Evolutionary conservation across 176 grass and related monocot species (phyloP), one percentile per base, ranked within the genome.

Genomic region (Pontederia paniculata): DNA sequence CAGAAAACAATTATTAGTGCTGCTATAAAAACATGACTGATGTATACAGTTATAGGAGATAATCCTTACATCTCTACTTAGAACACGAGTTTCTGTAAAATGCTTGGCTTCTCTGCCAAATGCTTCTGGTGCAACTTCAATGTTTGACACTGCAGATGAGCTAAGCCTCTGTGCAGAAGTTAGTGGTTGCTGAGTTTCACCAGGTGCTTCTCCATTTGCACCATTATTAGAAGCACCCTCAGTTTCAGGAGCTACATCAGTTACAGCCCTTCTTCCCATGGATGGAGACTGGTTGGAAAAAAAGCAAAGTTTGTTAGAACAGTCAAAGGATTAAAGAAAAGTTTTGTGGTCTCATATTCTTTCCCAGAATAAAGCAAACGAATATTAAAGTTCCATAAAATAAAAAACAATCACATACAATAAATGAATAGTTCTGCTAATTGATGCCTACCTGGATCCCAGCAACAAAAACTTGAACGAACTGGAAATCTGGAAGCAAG

Each of bases 51-150:
- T 22, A 69, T 62, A 70, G 10, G 11, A 64, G 43, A 64, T 11
- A 50, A 60, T 65, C 17, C 73, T 76, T 91, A 98, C 93, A 54
- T 98, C 93, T 88, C 87, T 84, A 57, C 84, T 88, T 42, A 98
- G 80, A 72, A 98, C 78, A 9, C 87, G 83, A 56, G 63, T 77
- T 70, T 98, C 93, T 63, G 93, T 88, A 59, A 88, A 91, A 58
- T 98, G 93, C 50, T 91, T 98, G 50, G 94, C 94, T 69, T 98
- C 83, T 69, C 87, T 76, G 61, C 80, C 94, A 88, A 77, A 88
- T 66, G 74, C 79, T 69, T 98, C 94, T 37, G 94, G 80, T 71
- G 83, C 80, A 69, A 88, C 63, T 76, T 91, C 87, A 42, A 78
- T 69, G 69, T 58, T 44, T 20, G 60, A 48, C 59, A 67, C 60